phyloP scores from a whole-genome alignment of 306 rosid species.

The Citrullus mucosospermus region DNA sequence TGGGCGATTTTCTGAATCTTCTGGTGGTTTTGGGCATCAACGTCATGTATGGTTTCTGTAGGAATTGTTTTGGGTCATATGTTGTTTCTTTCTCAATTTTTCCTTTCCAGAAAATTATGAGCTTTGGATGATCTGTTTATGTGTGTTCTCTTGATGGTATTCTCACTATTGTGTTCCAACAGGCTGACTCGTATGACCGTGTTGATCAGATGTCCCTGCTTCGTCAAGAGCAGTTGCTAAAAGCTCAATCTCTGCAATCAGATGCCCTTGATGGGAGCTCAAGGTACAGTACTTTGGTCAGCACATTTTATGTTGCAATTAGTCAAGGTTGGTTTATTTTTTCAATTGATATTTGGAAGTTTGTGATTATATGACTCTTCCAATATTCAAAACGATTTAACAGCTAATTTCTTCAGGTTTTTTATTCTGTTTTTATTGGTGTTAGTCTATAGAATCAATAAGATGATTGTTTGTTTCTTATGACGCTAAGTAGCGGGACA shows the following conservation, averaged over 20 bases:
- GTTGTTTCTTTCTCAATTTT: background rate
- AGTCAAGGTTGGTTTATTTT: slow-evolving; percentile 10
- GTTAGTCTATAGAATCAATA: slow-evolving; percentile 40
- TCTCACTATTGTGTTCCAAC: slow-evolving; percentile 14
- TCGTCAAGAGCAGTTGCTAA: slow-evolving; percentile 91
- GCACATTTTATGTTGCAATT: background rate
- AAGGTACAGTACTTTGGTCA: slow-evolving; percentile 45
- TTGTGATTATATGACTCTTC: slow-evolving; percentile 12
- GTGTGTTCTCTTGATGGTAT: background rate
- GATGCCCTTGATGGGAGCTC: slow-evolving; percentile 74
- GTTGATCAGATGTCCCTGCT: slow-evolving; percentile 73
- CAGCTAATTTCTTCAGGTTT: background rate
- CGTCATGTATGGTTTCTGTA: slow-evolving; percentile 47
- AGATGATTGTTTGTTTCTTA: slow-evolving; percentile 58
- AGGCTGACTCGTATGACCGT: slow-evolving; percentile 76
- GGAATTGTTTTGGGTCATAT: background rate
- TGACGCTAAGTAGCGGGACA: slow-evolving; percentile 77
- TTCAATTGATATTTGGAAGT: slow-evolving; percentile 8
- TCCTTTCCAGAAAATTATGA: background rate
- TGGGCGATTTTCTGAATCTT: slow-evolving; percentile 62
- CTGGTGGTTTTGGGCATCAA: slow-evolving; percentile 62
- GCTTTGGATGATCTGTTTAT: slow-evolving; percentile 2
- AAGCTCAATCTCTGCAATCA: slow-evolving; percentile 69
- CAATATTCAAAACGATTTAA: slow-evolving; percentile 3
- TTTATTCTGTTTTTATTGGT: slow-evolving; percentile 16